Evolutionary conservation across 352 stramenopile species (phyloP).

Genomic region (Globisporangium emineosum): DNA sequence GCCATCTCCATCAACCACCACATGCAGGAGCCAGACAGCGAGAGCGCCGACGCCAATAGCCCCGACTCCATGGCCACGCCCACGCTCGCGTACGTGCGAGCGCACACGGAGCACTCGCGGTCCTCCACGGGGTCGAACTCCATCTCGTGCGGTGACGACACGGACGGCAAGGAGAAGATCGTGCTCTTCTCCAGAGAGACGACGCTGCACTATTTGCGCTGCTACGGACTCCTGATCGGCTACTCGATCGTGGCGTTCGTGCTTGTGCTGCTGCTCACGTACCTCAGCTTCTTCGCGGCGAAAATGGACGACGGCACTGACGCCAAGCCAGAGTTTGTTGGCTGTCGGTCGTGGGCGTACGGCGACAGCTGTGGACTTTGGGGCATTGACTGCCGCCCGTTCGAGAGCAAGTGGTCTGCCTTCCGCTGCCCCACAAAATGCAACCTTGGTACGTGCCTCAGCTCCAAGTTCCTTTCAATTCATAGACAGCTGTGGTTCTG

Average conservation of each 20-base stretch:
- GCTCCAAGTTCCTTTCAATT: background rate
- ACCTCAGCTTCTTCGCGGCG: constrained; percentile 77
- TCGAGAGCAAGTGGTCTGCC: constrained; percentile 52
- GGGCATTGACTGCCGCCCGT: constrained; percentile 57
- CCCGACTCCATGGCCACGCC: constrained; percentile 6
- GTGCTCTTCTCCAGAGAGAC: constrained; percentile 7
- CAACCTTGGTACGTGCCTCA: constrained; percentile 36
- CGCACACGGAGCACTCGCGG: background rate
- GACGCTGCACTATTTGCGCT: constrained; percentile 18
- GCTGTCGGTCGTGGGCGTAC: constrained; percentile 66
- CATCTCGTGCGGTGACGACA: constrained; percentile 11
- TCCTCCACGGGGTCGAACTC: background rate
- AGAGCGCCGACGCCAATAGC: background rate
- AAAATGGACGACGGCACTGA: constrained; percentile 30
- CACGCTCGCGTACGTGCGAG: constrained; percentile 11
- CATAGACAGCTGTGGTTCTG: background rate
- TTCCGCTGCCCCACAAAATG: constrained; percentile 73
- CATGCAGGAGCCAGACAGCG: background rate
- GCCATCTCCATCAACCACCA: background rate
- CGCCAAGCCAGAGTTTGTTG: constrained; percentile 47
- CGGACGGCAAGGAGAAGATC: constrained; percentile 17
- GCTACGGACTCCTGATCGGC: constrained; percentile 33
- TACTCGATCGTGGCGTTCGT: constrained; percentile 44
- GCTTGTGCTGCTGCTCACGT: constrained; percentile 56
- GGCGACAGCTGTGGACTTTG: constrained; percentile 58